Evolutionary conservation across 148 eudicot genomes (phyloP).

Genomic region (Rhododendron molle): DNA sequence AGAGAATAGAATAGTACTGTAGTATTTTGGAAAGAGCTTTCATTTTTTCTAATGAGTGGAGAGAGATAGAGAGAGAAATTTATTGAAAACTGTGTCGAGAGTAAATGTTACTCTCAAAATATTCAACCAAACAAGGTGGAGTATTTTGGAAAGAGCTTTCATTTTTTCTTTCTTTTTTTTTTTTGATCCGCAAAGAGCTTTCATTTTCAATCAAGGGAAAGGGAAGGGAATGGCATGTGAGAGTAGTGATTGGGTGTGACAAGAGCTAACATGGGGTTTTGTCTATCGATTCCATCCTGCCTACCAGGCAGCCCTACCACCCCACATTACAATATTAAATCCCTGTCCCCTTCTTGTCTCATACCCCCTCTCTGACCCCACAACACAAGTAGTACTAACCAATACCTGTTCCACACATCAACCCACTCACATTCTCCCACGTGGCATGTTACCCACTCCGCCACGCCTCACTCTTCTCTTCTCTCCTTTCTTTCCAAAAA

Average conservation of each 20-base stretch:
- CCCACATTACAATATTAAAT: slow-evolving; percentile 12
- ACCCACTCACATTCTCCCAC: slow-evolving; percentile 2
- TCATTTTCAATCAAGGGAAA: neutral
- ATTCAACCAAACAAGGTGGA: too few species aligned
- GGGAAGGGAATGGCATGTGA: neutral
- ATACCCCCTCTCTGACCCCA: neutral
- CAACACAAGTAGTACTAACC: neutral
- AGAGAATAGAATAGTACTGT: too few species aligned
- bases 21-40: neutral
- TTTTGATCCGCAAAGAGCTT: too few species aligned
- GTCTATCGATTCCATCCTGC: slow-evolving; percentile 29
- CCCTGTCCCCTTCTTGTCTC: slow-evolving; percentile 23
- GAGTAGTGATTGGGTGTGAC: neutral
- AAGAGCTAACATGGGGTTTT: slow-evolving; percentile 26
- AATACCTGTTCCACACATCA: neutral
- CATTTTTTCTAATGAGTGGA: too few species aligned
- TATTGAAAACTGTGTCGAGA: too few species aligned
- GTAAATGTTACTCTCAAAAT: too few species aligned
- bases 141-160: neutral
- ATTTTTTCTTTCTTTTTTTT: too few species aligned
- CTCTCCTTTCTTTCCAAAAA: neutral
- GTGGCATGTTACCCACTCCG: neutral
- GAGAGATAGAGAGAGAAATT: too few species aligned
- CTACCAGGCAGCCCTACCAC: slow-evolving; percentile 31
- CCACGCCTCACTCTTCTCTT: neutral